Evolutionary conservation across 2,329 filamentous ascomycete species (phyloP), one percentile per base, ranked within the genome.

Genomic region (Pseudocercospora eumusae): DNA sequence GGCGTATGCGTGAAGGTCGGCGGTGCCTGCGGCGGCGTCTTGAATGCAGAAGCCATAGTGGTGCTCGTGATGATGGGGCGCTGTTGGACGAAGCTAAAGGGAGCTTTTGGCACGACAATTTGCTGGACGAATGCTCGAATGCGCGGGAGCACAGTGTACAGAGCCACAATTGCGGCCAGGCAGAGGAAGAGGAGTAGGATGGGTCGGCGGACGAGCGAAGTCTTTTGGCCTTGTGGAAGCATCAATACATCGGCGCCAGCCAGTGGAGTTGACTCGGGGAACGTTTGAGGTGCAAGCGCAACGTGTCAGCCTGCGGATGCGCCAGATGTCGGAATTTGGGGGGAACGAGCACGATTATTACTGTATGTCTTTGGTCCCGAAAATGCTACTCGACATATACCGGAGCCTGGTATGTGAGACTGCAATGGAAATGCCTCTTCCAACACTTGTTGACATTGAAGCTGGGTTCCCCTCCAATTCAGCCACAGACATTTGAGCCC

Each of bases 1-100:
- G 88, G 85, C 52, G 89, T 92, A 68, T 88, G 88, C 2, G 84
- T 91, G 78, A 93, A 95, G 73, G 87, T 83, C 59, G 90, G 90
- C 61, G 91, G 90, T 44, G 87, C 82, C 80, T 93, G 63, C 2
- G 91, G 90, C 66, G 90, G 90, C 73, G 83, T 88, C 75, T 83
- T 84, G 78, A 89, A 91, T 76, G 86, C 84, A 67, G 83, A 77
- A 85, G 82, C 67, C 88, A 91, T 90, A 73, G 76, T 83, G 75
- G 78, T 82, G 54, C 67, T 67, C 67, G 82, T 87, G 66, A 79
- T 78, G 72, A 81, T 69, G 52, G 79, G 76, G 56, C 73, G 64
- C 13, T 62, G 65, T 58, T 57, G 55, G 64, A 64, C 56, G 53
- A 73, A 66, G 64, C 62, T 68, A 61, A 73, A 70, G n/a, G 73